Evolutionary conservation across 108 stramenopile species (phyloP), one percentile per base, ranked within the genome.

Genomic region (Skeletonema tropicum): DNA sequence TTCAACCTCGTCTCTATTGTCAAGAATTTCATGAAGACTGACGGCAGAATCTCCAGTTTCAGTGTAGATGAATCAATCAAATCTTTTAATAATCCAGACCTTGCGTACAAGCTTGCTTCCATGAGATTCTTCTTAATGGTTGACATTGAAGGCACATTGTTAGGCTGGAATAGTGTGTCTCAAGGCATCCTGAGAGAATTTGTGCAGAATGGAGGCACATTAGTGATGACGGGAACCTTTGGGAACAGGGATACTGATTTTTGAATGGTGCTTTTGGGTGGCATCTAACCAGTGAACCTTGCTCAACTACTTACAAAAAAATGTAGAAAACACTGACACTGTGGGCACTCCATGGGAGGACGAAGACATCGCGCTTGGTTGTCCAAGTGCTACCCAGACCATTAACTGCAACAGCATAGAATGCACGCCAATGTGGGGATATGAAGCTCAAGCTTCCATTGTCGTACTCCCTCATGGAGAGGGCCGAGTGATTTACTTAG

Each of bases 61-160:
- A 3, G 5, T 3, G 5, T 52, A 52, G 49, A 52, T 52, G 21
- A 52, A 15, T 52, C 49, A 1, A 52, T 52, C 21, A 23, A 3
- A 19, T 21, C 21, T 5, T 52, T 52, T 9, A 6, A 3, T 6
- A 21, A 52, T 52, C 6, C 23, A 52, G 13, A n/a, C n/a, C n/a
- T n/a, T n/a, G n/a, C n/a, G n/a, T n/a, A n/a, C n/a, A n/a, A n/a
- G n/a, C n/a, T n/a, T n/a, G n/a, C n/a, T n/a, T n/a, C n/a, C n/a
- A n/a, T n/a, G n/a, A n/a, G n/a, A n/a, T n/a, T n/a, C n/a, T 52
- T 52, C 49, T 52, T 52, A 19, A 52, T 52, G 49, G 49, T 52
- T 19, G 49, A 52, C 7, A 52, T 52, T 0, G 49, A 52, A 8
- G 13, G 41, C 13, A 42, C 41, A 15, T 42, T 42, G 14, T 2